Percentiles rank a stretch among this genome's conserved stretches.
Evolutionary conservation across 306 rosid genomes (phyloP).

Genomic region (Fragaria iinumae): DNA sequence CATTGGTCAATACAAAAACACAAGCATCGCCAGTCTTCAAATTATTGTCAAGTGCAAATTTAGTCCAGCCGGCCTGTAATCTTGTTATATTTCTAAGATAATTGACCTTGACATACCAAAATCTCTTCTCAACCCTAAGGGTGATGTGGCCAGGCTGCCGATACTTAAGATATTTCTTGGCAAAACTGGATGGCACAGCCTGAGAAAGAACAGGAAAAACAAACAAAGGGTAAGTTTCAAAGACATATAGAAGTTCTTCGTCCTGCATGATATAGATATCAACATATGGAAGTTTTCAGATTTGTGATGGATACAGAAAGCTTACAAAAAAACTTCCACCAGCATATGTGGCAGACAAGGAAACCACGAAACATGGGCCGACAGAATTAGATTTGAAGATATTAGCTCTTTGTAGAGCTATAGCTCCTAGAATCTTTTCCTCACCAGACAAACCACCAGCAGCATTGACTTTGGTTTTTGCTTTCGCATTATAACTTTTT

Average conservation of each 20-base stretch:
- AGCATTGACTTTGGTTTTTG: neutral
- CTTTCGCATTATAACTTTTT: neutral
- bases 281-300: neutral
- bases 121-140: neutral
- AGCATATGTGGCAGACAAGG: neutral
- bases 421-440: neutral
- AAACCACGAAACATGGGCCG: slow-evolving; percentile 8
- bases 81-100: neutral
- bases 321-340: neutral
- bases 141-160: neutral
- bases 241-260: neutral
- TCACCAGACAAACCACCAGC: neutral
- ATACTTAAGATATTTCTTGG: neutral
- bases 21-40: neutral
- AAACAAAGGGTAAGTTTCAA: neutral
- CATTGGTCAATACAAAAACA: neutral
- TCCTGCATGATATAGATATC: neutral
- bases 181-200: neutral
- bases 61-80: neutral
- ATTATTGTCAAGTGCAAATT: neutral
- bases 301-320: slow-evolving; percentile 21
- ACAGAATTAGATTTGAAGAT: neutral
- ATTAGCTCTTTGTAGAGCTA: slow-evolving; percentile 5
- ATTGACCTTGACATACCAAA: neutral
- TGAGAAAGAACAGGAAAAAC: neutral